These are phyloP conservation scores for Davidsoniella eucalypti DNA, from an alignment of 2,329 filamentous ascomycete genomes.

Conservation along the genomic window DNA sequence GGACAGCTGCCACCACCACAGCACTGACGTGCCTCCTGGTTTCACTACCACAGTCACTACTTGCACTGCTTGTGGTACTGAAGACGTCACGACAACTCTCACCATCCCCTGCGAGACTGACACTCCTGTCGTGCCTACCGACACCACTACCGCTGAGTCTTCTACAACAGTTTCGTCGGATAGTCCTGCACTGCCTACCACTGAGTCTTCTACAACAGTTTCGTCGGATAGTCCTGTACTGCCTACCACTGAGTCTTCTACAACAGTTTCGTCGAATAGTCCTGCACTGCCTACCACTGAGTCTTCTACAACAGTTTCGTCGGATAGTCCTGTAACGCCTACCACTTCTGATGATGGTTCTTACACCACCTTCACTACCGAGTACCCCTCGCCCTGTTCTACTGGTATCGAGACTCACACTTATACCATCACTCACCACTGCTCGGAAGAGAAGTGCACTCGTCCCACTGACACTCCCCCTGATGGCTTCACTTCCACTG, in stretches of 20 bases:
- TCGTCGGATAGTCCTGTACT: not conserved
- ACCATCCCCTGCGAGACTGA: conserved; percentile 8
- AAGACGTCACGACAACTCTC: not conserved
- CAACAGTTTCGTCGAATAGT: no score
- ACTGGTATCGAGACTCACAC: conserved; percentile 12
- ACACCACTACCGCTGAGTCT: no score
- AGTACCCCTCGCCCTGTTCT: conserved; percentile 8
- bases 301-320: not conserved
- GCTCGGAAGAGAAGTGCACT: conserved; percentile 3
- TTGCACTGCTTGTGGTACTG: conserved; percentile 2
- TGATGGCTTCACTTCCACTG: conserved; percentile 12
- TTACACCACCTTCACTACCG: conserved; percentile 11
- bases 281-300: not conserved
- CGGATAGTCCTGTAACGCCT: not conserved
- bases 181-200: not conserved
- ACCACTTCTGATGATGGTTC: not conserved
- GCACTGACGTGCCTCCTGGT: conserved; percentile 9
- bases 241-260: not conserved
- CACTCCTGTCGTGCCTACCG: not conserved
- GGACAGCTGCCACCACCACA: conserved; percentile 3
- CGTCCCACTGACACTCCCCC: conserved; percentile 9
- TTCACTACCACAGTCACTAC: conserved; percentile 11
- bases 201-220: not conserved
- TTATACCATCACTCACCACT: conserved; percentile 13
- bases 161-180: no score